These are phyloP conservation scores for Spathaspora jeffriesii DNA, from an alignment of 1,139 yeast genomes.

Conservation along the genomic window DNA sequence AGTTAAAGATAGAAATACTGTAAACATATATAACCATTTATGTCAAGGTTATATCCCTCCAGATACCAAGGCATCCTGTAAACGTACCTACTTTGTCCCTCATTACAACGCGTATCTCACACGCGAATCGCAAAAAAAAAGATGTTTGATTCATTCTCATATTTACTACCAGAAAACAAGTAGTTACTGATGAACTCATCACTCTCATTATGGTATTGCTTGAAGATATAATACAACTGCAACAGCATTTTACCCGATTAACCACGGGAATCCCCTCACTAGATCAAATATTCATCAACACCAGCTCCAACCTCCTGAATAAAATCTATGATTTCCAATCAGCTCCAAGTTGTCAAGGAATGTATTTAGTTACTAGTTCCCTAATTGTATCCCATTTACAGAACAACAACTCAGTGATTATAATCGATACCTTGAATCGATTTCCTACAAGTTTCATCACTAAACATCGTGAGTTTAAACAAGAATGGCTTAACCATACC, in stretches of 20 bases:
- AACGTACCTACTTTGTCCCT: too few species aligned
- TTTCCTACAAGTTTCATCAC: slow-evolving; percentile 29
- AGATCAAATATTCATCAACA: slow-evolving; percentile 21
- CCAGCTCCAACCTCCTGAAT: slow-evolving; percentile 10
- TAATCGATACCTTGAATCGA: slow-evolving; percentile 30
- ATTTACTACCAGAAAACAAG: too few species aligned
- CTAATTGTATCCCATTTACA: slow-evolving; percentile 31
- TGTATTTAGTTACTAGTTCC: slow-evolving; percentile 21
- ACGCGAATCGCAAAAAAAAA: neutral
- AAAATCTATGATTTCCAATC: slow-evolving; percentile 40
- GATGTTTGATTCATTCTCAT: neutral
- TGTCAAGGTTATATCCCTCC: too few species aligned
- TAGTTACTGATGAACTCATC: too few species aligned
- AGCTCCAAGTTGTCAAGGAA: slow-evolving; percentile 31
- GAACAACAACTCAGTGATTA: slow-evolving; percentile 19
- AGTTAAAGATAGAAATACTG: too few species aligned
- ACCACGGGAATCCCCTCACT: slow-evolving; percentile 28
- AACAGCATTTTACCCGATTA: slow-evolving; percentile 11
- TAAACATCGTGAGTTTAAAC: slow-evolving; percentile 19
- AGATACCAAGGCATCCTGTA: too few species aligned
- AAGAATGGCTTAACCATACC: slow-evolving; percentile 7
- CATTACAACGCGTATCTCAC: too few species aligned
- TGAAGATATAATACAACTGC: slow-evolving; percentile 10
- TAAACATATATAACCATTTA: too few species aligned
- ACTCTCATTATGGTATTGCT: slow-evolving; percentile 14